These are phyloP conservation scores for Xylaria sp. DNA, from an alignment of 495 filamentous ascomycete species.

Conservation along the genomic window DNA sequence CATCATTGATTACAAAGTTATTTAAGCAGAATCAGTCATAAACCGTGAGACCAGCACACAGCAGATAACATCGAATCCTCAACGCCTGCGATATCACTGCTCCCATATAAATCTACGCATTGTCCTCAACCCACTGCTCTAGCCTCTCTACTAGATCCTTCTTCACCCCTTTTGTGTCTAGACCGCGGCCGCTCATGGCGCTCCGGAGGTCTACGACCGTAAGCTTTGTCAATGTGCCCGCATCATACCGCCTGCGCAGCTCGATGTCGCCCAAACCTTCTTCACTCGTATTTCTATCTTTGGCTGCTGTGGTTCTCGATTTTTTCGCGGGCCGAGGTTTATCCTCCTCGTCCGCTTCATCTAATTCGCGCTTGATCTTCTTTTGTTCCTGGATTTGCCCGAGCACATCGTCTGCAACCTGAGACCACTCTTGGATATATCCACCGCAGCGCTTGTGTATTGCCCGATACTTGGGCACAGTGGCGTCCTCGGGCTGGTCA, in stretches of 20 bases:
- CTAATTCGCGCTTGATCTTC: constrained; percentile 52
- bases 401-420: constrained; percentile 51
- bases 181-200: constrained; percentile 66
- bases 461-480: constrained; percentile 75
- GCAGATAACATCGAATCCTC: background rate
- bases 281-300: constrained; percentile 31
- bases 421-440: constrained; percentile 76
- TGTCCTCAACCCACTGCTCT: constrained; percentile 75
- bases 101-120: constrained; percentile 36
- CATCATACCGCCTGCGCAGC: constrained; percentile 66
- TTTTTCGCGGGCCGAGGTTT: constrained; percentile 50
- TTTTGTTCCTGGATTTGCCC: constrained; percentile 35
- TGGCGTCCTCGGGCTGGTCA: constrained; percentile 80
- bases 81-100: background rate
- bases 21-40: background rate
- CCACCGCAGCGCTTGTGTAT: constrained; percentile 87
- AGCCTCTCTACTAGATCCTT: constrained; percentile 78
- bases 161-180: constrained; percentile 74
- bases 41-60: background rate
- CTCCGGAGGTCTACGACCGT: constrained; percentile 74
- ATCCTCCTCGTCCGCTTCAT: constrained; percentile 43
- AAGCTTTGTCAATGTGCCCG: constrained; percentile 70
- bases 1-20: background rate
- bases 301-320: constrained; percentile 37
- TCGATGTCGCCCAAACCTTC: constrained; percentile 57